phyloP scores from a whole-genome alignment of 176 grass and related monocot genomes.

The Oryza coarctata region DNA sequence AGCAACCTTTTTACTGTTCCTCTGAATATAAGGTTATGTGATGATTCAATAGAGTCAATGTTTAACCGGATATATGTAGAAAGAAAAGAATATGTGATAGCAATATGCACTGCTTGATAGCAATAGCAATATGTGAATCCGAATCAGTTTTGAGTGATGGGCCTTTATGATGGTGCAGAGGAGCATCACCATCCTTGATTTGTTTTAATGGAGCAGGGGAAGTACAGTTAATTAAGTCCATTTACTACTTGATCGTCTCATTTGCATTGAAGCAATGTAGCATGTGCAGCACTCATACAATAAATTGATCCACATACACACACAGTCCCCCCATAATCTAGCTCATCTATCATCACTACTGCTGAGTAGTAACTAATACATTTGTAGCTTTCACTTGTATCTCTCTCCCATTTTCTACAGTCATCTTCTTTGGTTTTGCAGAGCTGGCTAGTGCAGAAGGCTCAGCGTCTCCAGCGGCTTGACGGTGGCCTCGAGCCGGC shows the following conservation, averaged over 20 bases:
- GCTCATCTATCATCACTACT: constrained; percentile 14
- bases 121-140: not conserved
- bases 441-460: constrained; percentile 61
- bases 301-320: not conserved
- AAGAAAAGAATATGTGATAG: not conserved
- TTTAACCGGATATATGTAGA: not conserved
- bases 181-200: not conserved
- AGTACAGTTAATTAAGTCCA: not conserved
- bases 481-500: constrained; percentile 33
- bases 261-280: constrained; percentile 21
- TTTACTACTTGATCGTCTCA: constrained; percentile 20
- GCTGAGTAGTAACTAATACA: not conserved
- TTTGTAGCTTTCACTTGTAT: constrained; percentile 16
- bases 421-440: not conserved
- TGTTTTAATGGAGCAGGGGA: not conserved
- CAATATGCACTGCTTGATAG: too few relatives aligned
- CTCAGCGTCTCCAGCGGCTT: constrained; percentile 80
- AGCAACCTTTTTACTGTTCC: not conserved
- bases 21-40: not conserved
- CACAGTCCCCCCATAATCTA: not conserved
- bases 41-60: not conserved
- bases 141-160: not conserved
- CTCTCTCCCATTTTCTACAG: not conserved
- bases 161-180: not conserved
- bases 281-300: constrained; percentile 10